Evolutionary conservation across 2,329 filamentous ascomycete species (phyloP), one percentile per base, ranked within the genome.

Genomic region (Fusarium nanum): DNA sequence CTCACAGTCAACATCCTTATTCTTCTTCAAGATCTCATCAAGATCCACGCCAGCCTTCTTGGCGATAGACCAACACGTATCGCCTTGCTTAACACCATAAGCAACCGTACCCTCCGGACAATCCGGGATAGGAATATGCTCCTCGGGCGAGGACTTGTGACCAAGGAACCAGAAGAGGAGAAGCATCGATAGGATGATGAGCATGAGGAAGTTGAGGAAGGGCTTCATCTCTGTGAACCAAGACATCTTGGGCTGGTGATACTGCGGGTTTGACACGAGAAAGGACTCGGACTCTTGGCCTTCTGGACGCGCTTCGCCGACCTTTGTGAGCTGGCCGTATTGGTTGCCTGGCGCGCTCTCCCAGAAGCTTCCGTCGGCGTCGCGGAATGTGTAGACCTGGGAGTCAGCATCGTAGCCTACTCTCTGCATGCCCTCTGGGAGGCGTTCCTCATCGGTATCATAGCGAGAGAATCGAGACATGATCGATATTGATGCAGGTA

Each of bases 201-300:
- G 76, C 64, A 88, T 76, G 56, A 85, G 86, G 77, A 88, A 89
- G 73, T 88, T 88, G 73, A 89, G 80, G 68, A 89, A 78, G n/a
- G 85, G 85, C 79, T 81, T 83, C 78, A 86, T 79, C 63, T 86
- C 83, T 34, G 82, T 81, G 30, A 87, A 81, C 83, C 86, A 85
- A 8, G 86, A 84, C 32, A 78, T 77, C 41, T 75, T 79, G 69
- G 67, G 72, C 0, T 46, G 28, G 48, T 64, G 20, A 4, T 52
- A 52, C 53, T 61, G 57, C 34, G 70, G 54, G 27, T 65, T 61
- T 9, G 71, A 61, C 20, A 67, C 55, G 25, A 81, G 73, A 60
- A 79, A 81, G 14, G 79, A 75, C 25, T 78, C 76, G 11, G 74
- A 67, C 54, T 78, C 78, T 28, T 73, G 70, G n/a, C 72, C 72